Evolutionary conservation across 2,329 filamentous ascomycete species (phyloP).

Genomic region (Calonectria montana): DNA sequence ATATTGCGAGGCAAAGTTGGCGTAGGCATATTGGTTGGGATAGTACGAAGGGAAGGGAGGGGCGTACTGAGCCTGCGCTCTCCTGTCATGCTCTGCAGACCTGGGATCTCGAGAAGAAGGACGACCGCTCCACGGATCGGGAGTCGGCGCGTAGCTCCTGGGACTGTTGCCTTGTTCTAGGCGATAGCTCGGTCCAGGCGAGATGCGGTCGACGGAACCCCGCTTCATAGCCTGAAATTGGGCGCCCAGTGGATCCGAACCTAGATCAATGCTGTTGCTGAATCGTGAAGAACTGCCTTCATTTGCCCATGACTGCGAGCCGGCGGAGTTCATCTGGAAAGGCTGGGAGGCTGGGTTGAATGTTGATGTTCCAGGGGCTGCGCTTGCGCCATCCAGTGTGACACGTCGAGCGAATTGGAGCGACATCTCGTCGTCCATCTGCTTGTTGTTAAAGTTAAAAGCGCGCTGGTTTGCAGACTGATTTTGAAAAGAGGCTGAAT

Average conservation of each 20-base stretch:
- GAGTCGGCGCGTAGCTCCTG: conserved; percentile 42
- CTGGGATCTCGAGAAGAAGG: conserved; percentile 49
- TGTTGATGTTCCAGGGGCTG: conserved; percentile 26
- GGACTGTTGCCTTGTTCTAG: conserved; percentile 44
- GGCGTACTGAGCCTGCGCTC: conserved; percentile 46
- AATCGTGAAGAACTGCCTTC: conserved; percentile 42
- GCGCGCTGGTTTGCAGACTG: conserved; percentile 53
- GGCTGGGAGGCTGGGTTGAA: conserved; percentile 49
- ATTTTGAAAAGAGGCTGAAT: conserved; percentile 59
- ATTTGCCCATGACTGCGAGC: conserved; percentile 58
- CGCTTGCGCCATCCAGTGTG: conserved; percentile 46
- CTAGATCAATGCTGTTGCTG: conserved; percentile 46
- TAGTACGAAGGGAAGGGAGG: conserved; percentile 47
- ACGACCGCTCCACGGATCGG: conserved; percentile 54
- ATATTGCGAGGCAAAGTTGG: conserved; percentile 49
- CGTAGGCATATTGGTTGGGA: conserved; percentile 42
- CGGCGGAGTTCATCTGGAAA: conserved; percentile 61
- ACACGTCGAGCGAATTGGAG: conserved; percentile 49
- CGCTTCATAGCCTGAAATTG: conserved; percentile 48
- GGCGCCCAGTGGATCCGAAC: conserved; percentile 44
- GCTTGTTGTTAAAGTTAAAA: conserved; percentile 51
- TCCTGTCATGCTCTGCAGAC: conserved; percentile 53
- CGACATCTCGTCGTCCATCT: conserved; percentile 52
- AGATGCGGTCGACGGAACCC: conserved; percentile 53
- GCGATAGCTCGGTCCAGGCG: conserved; percentile 46